A percentile compares a stretch with the other conserved stretches of the same genome.
Evolutionary conservation across 345 rosid species (phyloP).

Genomic region (Lepidium sativum): DNA sequence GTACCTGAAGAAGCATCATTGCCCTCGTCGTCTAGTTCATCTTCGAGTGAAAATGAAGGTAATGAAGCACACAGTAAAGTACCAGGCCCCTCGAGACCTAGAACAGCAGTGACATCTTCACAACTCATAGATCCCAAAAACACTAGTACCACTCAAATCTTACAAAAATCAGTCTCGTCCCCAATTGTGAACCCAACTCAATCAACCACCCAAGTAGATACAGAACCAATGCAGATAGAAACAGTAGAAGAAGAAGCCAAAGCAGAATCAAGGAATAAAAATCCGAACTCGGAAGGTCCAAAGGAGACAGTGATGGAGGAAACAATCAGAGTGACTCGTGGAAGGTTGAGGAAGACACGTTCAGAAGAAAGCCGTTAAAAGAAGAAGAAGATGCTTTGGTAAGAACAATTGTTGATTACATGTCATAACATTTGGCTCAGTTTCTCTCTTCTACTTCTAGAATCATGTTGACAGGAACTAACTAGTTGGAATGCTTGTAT

Average conservation of each 20-base stretch:
- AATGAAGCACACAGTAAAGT: slow-evolving; percentile 29
- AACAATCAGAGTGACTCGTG: slow-evolving; percentile 36
- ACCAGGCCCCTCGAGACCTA: slow-evolving; percentile 32
- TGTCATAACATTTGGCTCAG: neutral
- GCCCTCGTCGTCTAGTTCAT: slow-evolving; percentile 56
- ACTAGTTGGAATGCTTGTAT: slow-evolving; percentile 14
- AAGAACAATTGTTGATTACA: slow-evolving; percentile 1
- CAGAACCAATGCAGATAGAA: slow-evolving; percentile 45
- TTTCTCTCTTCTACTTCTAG: neutral
- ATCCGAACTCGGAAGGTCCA: slow-evolving; percentile 27
- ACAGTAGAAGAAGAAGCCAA: slow-evolving; percentile 28
- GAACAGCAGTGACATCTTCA: slow-evolving; percentile 2
- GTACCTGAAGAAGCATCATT: slow-evolving; percentile 54
- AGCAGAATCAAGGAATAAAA: slow-evolving; percentile 27
- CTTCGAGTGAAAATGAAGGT: slow-evolving; percentile 56
- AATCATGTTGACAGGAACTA: slow-evolving; percentile 12
- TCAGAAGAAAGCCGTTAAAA: slow-evolving; percentile 32
- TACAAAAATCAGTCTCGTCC: slow-evolving; percentile 41
- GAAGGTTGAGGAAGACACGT: slow-evolving; percentile 43
- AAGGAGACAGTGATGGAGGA: slow-evolving; percentile 55
- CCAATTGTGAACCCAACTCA: slow-evolving; percentile 25
- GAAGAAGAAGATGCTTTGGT: neutral
- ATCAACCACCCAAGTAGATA: slow-evolving; percentile 28
- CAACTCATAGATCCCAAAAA: slow-evolving; percentile 22
- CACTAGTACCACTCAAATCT: slow-evolving; percentile 15